These are phyloP conservation scores for Dacryopinax spathularia DNA, from an alignment of 768 basidiomycete species.

Conservation along the genomic window DNA sequence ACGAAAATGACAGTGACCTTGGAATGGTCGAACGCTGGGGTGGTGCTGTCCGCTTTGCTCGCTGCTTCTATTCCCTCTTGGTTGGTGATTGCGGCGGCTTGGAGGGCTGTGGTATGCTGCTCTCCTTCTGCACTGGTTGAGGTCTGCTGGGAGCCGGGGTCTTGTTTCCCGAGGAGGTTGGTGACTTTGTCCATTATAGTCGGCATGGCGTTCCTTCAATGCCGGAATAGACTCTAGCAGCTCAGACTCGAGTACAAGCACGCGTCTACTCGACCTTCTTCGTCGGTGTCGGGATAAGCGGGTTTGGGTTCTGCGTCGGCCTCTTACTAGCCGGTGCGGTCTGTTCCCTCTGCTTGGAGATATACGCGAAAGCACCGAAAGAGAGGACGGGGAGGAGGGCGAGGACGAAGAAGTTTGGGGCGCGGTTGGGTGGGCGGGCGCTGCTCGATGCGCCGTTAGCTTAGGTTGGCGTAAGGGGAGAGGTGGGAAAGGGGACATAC, in stretches of 20 bases:
- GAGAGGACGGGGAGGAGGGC: slow-evolving; percentile 42
- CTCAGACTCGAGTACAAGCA: background rate
- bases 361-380: slow-evolving; percentile 41
- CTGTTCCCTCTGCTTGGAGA: slow-evolving; percentile 42
- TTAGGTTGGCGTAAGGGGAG: background rate
- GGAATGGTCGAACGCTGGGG: slow-evolving; percentile 45
- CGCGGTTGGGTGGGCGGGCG: background rate
- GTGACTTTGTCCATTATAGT: slow-evolving; percentile 32
- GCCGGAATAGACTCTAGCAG: slow-evolving; percentile 6
- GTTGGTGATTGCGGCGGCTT: slow-evolving; percentile 7
- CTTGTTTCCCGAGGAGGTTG: slow-evolving; percentile 16
- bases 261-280: slow-evolving; percentile 15
- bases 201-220: slow-evolving; percentile 23
- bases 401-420: slow-evolving; percentile 51
- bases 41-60: slow-evolving; percentile 6
- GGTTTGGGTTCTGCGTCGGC: slow-evolving; percentile 48
- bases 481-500: background rate
- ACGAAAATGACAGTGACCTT: slow-evolving; percentile 87
- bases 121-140: too few relatives aligned
- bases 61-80: background rate
- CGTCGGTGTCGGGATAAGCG: slow-evolving; percentile 47
- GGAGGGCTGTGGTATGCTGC: slow-evolving; percentile 18
- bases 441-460: background rate
- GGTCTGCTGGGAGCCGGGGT: too few relatives aligned
- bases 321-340: slow-evolving; percentile 46